Base-by-base conservation (phyloP, 495 filamentous ascomycete species). In the Talaromyces trachyspermus region DNA sequence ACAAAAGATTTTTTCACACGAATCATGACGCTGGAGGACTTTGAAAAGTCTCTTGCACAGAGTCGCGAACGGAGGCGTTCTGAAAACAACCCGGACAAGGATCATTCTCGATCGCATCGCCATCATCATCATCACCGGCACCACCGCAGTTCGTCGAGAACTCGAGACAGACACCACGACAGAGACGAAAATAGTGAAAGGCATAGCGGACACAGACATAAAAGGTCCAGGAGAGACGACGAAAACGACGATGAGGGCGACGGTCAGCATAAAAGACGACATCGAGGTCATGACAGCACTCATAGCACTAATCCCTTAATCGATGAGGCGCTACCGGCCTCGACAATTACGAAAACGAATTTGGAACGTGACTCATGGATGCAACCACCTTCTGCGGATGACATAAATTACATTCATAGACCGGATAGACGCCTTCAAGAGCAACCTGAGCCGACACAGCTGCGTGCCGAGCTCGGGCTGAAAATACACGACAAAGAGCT, bases 281-380 rank as follows among this genome's bases (percentile, higher is more conserved):
- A 68, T 48, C 49, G 61, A n/a, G n/a, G n/a, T 60, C 36, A 54
- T 44, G 49, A 63, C 54, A 50, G 56, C 50, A 55, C 43, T 40
- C 60, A 61, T 32, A 57, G 59, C 1, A 56, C 53, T 15, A 57
- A 59, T 24, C 39, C 6, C 14, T 12, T 15, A 1, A 5, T 17
- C 33, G 33, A 37, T 9, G 9, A 9, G 10, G 14, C 14, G 14
- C 6, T 17, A 12, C 1, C 33, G 33, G 14, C 10, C 14, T 32
- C 29, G 29, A 37, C 14, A 12, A 37, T 7, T 15, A 37, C 7
- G 14, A 17, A 37, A 37, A 15, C 33, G 33, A 9, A 57, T 3
- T 49, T 78, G 17, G 72, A 80, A 53, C 75, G 92, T 48, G 94
- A 96, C 65, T 78, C 85, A 4, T 98, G 92, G 92, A 98, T 98